Conservation (phyloP, 768 basidiomycete genomes). For the Nevesoporus exiguus region DNA sequence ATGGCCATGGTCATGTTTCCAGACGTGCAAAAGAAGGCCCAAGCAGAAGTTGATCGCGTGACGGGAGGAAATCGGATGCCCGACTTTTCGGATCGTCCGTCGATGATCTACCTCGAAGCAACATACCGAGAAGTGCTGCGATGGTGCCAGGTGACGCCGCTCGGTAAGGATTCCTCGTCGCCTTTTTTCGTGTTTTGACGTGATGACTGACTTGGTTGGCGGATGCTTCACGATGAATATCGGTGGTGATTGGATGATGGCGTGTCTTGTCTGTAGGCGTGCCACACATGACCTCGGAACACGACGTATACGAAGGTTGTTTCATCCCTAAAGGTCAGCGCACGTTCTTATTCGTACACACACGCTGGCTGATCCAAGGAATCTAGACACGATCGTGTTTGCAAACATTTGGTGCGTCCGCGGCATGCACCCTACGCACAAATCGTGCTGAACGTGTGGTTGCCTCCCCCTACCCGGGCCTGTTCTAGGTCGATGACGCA, state of each 20-base stretch:
- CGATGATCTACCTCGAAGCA: constrained; percentile 27
- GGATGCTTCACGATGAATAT: background rate
- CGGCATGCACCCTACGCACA: no score
- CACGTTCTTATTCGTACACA: no score
- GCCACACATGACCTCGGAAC: constrained; percentile 22
- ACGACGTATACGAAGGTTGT: constrained; percentile 17
- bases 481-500: constrained; percentile 25
- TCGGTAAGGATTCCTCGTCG: constrained; percentile 9
- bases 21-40: constrained; percentile 23
- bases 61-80: constrained; percentile 17
- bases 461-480: no score
- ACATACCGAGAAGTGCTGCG: constrained; percentile 20
- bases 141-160: constrained; percentile 25
- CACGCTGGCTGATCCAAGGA: background rate
- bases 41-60: constrained; percentile 26
- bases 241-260: constrained; percentile 11
- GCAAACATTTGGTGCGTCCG: background rate
- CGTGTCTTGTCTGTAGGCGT: constrained; percentile 22
- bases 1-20: constrained; percentile 27
- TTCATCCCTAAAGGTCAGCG: constrained; percentile 20
- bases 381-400: background rate
- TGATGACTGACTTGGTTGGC: background rate
- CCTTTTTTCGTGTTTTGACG: background rate
- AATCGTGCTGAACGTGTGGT: no score
- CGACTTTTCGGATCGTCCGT: constrained; percentile 18